Evolutionary conservation across 257 asterid species (phyloP).

Genomic region (Cruciata laevipes): DNA sequence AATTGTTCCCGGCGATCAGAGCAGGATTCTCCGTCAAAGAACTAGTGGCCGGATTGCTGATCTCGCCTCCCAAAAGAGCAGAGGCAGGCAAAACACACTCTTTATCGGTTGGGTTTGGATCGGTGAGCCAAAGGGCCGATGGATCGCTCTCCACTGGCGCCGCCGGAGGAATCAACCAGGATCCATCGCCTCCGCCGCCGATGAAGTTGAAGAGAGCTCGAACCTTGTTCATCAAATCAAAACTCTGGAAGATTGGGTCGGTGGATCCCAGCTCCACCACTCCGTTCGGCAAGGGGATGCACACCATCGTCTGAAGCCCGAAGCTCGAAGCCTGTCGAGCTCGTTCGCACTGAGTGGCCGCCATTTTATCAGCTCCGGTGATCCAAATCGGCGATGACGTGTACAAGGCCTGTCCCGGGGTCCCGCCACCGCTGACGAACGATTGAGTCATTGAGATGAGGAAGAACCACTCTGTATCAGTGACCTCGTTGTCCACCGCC

Average conservation of each 20-base stretch:
- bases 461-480: constrained; percentile 89
- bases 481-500: constrained; percentile 73
- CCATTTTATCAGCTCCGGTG: constrained; percentile 47
- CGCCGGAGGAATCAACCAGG: constrained; percentile 34
- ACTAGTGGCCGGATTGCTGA: constrained; percentile 34
- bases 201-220: constrained; percentile 55
- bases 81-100: constrained; percentile 28
- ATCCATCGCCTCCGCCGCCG: constrained; percentile 12
- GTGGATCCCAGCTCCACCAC: constrained; percentile 90
- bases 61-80: constrained; percentile 30
- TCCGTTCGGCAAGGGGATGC: constrained; percentile 67
- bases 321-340: constrained; percentile 60
- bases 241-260: constrained; percentile 54
- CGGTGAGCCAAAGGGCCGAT: constrained; percentile 55
- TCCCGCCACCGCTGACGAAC: constrained; percentile 56
- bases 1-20: not conserved
- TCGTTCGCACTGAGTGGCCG: constrained; percentile 51
- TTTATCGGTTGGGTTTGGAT: constrained; percentile 37
- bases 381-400: constrained; percentile 66
- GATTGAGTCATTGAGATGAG: constrained; percentile 78
- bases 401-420: constrained; percentile 79
- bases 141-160: constrained; percentile 44
- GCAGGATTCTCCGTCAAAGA: constrained; percentile 37
- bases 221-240: constrained; percentile 75
- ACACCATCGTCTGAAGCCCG: constrained; percentile 71